Base-by-base conservation (phyloP, 1,284 basidiomycete genomes). In the Gymnopus androsaceus region DNA sequence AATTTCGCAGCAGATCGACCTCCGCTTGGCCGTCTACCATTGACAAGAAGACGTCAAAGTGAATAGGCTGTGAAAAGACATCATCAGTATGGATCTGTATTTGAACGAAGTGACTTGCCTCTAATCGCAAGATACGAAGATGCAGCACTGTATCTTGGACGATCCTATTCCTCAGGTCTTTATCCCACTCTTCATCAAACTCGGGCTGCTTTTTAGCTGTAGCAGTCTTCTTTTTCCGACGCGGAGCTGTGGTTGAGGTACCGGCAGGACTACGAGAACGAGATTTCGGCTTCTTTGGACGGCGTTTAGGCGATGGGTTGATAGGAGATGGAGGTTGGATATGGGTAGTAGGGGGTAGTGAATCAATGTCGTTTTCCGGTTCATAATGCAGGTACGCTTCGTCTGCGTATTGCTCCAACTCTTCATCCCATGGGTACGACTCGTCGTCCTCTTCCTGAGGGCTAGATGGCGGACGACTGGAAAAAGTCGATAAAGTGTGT, bases 41-140 rank as follows among this genome's bases (percentile, higher is more conserved):
- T 31, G 73, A 62, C 55, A 81, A 52, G 62, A 88, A 85, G 3
- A 77, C 68, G 58, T 83, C 76, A 55, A 87, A 79, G 59, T 79
- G 75, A 48, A 88, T 73, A 5, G 87, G 86, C 86, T 88, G 36
- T 25, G n/a, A n/a, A 50, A 61, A 30, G 17, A 9, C 7, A 33
- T 37, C n/a, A 27, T 38, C 19, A 54, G 25, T 42, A 17, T 45
- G 34, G 25, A 53, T 38, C 30, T 34, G 4, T 15, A 3, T 27
- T 50, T 19, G 21, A 44, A 42, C 33, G 21, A 48, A 55, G 15
- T 36, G 8, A 54, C 70, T 34, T 60, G 83, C 86, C 75, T 89
- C 85, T 63, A 83, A 87, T 25, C 84, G 81, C 60, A 88, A 66
- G 57, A 88, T 77, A 44, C 80, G 77, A 23, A 75, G 66, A 66